Base-by-base conservation (phyloP, 2,329 filamentous ascomycete species). In the Lecanicillium sp. region DNA sequence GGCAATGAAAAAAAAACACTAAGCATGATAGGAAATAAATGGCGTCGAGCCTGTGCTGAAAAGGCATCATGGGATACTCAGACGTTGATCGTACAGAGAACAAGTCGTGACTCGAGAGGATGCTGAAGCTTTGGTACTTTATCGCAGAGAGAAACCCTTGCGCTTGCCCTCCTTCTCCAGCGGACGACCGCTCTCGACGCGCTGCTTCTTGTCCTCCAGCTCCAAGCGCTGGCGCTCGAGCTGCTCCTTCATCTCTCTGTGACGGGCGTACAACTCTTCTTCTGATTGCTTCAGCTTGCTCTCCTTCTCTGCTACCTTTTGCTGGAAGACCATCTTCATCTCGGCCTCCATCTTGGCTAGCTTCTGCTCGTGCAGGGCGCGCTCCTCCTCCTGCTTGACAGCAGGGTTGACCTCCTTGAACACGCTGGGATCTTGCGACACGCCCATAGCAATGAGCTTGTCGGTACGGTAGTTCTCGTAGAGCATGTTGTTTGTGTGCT, bases 261-360 rank as follows among this genome's bases (percentile, higher is more conserved):
- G 92, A 54, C 92, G 84, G 50, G 92, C 89, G 59, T 96, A 96
- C 43, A 98, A 73, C 74, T 98, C 92, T 65, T 98, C 92, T 67
- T 98, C 92, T 74, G 88, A 95, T 71, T 96, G 92, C 73, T 94
- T 94, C 63, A 98, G 74, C 71, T 98, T 98, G 78, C 87, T 95
- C 71, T 98, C 92, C 75, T 98, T 98, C 68, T 98, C 92, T 50
- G 87, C 81, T 22, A 98, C 92, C 83, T 98, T 98, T 65, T 98
- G 92, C 66, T 96, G 92, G 87, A 98, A 98, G 52, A 98, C 92
- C 86, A 95, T 95, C 86, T 98, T 98, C 92, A 98, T 98, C 68
- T 98, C 92, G 58, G 88, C 81, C 68, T 98, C 92, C 92, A 98
- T 98, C 86, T 98, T 98, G 65, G 90, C 87, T 54, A 98, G 86